A percentile compares a stretch with the other conserved stretches of the same genome.
Conservation (phyloP, 2,329 filamentous ascomycete genomes). For the Trichoderma sp. region DNA sequence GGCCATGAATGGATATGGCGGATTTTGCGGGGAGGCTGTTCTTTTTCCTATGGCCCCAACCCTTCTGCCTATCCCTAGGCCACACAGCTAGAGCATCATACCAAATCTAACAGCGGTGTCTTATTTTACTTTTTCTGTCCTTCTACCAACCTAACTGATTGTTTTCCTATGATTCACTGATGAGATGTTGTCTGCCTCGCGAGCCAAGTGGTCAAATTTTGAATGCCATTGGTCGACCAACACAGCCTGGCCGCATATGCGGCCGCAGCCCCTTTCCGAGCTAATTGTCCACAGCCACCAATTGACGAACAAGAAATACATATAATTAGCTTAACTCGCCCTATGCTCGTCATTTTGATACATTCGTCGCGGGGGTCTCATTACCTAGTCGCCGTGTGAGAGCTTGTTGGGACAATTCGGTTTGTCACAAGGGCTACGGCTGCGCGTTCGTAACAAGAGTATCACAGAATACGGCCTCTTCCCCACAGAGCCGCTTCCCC, state of each 20-base stretch:
- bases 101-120: constrained; percentile 2
- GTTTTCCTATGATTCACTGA: not conserved
- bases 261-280: constrained; percentile 26
- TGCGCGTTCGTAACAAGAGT: not conserved
- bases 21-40: not conserved
- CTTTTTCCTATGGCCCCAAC: not conserved
- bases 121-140: not conserved
- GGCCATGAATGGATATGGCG: not conserved
- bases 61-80: constrained; percentile 7
- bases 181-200: constrained; percentile 18
- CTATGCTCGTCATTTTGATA: not conserved
- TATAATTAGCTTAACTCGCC: not conserved
- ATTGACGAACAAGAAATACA: not conserved
- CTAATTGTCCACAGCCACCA: constrained; percentile 19
- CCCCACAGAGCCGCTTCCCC: not conserved
- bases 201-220: not conserved
- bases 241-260: constrained; percentile 33
- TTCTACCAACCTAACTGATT: not conserved
- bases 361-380: not conserved
- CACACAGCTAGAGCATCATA: constrained; percentile 12
- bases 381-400: not conserved
- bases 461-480: not conserved
- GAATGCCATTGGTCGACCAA: constrained; percentile 8
- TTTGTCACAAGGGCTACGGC: not conserved
- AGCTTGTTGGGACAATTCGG: not conserved